Percentiles rank a stretch among this genome's conserved stretches.
Conservation (phyloP, 148 eudicot species). For the Hydrangea macrophylla region DNA sequence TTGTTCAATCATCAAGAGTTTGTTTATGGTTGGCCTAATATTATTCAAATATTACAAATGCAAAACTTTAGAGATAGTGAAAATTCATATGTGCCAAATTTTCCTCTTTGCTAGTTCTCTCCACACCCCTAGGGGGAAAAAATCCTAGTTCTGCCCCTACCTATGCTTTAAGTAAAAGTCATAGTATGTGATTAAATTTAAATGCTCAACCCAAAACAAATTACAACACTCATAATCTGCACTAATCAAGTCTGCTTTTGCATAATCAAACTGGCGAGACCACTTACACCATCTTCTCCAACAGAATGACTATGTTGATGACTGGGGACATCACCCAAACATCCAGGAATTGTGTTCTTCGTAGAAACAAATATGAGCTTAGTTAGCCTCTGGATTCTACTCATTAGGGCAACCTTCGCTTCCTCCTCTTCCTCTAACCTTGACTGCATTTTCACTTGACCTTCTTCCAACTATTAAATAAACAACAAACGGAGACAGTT, state of each 20-base stretch:
- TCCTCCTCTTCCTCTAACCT: slow-evolving; percentile 97
- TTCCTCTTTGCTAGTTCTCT: no score
- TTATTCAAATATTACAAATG: no score
- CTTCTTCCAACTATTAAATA: slow-evolving; percentile 84
- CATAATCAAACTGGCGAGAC: neutral
- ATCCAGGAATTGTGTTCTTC: slow-evolving; percentile 70
- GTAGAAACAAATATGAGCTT: slow-evolving; percentile 95
- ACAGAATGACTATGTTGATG: slow-evolving; percentile 55
- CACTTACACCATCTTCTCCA: slow-evolving; percentile 64
- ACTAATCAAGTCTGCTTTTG: neutral
- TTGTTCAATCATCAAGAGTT: no score
- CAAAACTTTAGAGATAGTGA: no score
- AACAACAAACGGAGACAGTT: neutral
- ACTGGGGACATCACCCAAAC: slow-evolving; percentile 38
- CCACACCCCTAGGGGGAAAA: no score
- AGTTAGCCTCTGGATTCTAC: slow-evolving; percentile 96
- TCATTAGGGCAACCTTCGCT: slow-evolving; percentile 97
- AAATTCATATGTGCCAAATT: no score
- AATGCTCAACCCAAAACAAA: no score
- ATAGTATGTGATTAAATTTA: no score
- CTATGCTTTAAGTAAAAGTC: no score
- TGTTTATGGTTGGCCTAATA: no score
- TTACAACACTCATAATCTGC: neutral
- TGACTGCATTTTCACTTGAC: slow-evolving; percentile 96
- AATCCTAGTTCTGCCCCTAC: no score